Conservation (phyloP, 257 asterid species). For the Phtheirospermum japonicum region DNA sequence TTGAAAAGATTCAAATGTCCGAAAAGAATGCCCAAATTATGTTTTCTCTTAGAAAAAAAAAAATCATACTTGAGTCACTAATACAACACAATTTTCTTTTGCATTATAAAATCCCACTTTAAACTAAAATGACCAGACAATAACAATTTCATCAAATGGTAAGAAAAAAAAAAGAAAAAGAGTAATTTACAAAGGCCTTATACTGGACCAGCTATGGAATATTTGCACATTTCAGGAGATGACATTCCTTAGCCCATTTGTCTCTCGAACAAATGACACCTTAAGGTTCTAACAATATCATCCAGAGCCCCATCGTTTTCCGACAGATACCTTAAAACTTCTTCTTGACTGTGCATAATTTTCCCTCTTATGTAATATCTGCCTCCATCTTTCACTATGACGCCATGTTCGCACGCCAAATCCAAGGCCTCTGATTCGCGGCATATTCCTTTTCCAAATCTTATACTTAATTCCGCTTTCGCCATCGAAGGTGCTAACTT, state of each 20-base stretch:
- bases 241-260: conserved; percentile 18
- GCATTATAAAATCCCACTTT: conserved; percentile 3
- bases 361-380: conserved; percentile 56
- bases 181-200: conserved; percentile 25
- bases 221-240: conserved; percentile 8
- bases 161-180: not conserved
- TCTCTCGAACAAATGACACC: conserved; percentile 57
- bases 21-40: no score
- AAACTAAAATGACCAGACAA: conserved; percentile 5
- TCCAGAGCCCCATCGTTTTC: conserved; percentile 50
- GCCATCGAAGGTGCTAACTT: conserved; percentile 79
- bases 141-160: not conserved
- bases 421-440: conserved; percentile 71
- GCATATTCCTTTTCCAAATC: conserved; percentile 70
- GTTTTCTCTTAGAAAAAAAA: no score
- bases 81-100: not conserved
- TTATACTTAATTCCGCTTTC: conserved; percentile 65
- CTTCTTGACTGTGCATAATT: conserved; percentile 51
- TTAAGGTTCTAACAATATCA: conserved; percentile 49
- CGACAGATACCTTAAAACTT: conserved; percentile 58
- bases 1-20: no score
- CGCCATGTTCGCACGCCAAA: conserved; percentile 83
- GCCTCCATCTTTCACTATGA: conserved; percentile 55
- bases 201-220: no score
- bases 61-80: not conserved